phyloP scores from a whole-genome alignment of 2,329 filamentous ascomycete genomes.

The Ophiocordyceps unilateralis region DNA sequence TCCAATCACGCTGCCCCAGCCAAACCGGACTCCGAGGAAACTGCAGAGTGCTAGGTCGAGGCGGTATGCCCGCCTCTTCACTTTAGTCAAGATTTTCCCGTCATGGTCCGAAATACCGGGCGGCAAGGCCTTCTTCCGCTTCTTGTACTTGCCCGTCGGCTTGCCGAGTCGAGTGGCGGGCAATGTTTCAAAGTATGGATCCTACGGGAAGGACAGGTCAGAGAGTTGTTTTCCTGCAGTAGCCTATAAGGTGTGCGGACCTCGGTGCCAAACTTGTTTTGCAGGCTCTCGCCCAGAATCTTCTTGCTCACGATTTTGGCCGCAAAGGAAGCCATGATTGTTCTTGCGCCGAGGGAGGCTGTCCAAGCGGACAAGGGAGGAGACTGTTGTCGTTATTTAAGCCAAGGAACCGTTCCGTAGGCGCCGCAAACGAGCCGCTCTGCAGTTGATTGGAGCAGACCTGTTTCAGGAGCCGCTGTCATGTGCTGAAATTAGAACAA shows the following conservation, averaged over 20 bases:
- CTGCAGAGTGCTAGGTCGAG: conserved; percentile 76
- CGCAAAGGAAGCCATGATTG: conserved; percentile 31
- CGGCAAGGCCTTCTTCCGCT: conserved; percentile 69
- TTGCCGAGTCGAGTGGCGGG: conserved; percentile 53
- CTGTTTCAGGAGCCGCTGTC: conserved; percentile 10
- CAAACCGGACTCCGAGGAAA: conserved; percentile 66
- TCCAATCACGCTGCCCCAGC: conserved; percentile 77
- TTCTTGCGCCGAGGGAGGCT: background rate
- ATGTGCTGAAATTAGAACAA: conserved; percentile 5
- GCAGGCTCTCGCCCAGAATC: conserved; percentile 36
- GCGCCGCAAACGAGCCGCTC: conserved; percentile 6
- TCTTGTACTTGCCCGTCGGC: conserved; percentile 57
- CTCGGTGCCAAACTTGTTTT: conserved; percentile 41
- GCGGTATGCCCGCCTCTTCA: conserved; percentile 70
- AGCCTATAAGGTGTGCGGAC: conserved; percentile 14
- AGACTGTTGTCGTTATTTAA: conserved; percentile 1
- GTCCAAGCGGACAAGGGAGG: background rate
- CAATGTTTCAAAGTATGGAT: conserved; percentile 78
- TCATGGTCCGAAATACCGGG: conserved; percentile 72
- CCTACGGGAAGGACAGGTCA: conserved; percentile 31
- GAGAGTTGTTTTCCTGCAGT: conserved; percentile 6
- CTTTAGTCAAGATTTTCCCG: conserved; percentile 63
- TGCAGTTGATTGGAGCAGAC: conserved; percentile 6
- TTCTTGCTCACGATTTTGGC: conserved; percentile 38
- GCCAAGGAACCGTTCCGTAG: background rate